These are phyloP conservation scores for Fraxinus nigra DNA, from an alignment of 305 asterid genomes.

Conservation along the genomic window DNA sequence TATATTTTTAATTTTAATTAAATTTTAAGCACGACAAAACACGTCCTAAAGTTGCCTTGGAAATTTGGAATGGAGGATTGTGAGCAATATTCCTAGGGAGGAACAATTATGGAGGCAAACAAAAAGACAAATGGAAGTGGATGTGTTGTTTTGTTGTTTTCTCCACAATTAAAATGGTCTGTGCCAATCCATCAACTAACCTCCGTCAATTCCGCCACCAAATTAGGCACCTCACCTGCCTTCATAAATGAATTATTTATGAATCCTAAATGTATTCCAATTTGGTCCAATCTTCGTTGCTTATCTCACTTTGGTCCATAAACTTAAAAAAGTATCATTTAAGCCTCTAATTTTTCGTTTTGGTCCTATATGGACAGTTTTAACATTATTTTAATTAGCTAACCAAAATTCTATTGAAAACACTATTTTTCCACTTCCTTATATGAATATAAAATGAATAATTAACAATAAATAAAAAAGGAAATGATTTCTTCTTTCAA, in stretches of 20 bases:
- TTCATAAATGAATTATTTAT: background rate
- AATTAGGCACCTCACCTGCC: conserved; percentile 12
- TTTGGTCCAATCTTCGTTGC: background rate
- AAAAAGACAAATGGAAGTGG: background rate
- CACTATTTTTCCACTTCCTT: background rate
- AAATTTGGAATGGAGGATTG: background rate
- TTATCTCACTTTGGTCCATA: background rate
- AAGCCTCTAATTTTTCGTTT: background rate
- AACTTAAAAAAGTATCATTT: background rate
- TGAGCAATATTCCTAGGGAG: background rate
- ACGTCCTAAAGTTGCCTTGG: background rate
- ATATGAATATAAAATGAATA: background rate
- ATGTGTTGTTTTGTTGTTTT: background rate
- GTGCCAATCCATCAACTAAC: conserved; percentile 12
- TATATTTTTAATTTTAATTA: too few relatives aligned
- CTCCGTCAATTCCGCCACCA: conserved; percentile 33
- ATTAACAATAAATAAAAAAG: too few relatives aligned
- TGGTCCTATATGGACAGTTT: background rate
- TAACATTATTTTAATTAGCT: background rate
- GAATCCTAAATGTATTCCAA: background rate
- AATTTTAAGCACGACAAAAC: too few relatives aligned
- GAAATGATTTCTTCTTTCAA: background rate
- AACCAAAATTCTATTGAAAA: background rate
- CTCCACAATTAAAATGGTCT: background rate
- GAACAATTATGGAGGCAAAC: background rate